Evolutionary conservation across 257 asterid species (phyloP), one percentile per base, ranked within the genome.

Genomic region (Mentha longifolia): DNA sequence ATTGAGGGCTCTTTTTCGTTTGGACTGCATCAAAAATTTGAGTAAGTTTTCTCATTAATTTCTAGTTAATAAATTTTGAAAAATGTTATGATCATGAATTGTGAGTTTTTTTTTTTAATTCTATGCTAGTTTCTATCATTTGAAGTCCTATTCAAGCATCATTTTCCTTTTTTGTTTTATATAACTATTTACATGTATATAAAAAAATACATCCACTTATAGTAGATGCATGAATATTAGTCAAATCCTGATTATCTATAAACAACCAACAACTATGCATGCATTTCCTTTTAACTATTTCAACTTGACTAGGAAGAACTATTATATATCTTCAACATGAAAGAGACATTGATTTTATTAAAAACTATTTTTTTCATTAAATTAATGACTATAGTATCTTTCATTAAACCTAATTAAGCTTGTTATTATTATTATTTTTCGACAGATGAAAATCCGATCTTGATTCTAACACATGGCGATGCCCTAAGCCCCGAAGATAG

Each of bases 391-490:
- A 22, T 22, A 22, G 25, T 22, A 22, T 22, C 25, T 22, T 22
- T 2, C 1, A 22, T 22, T 0, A 22, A 22, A 22, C 43, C 50
- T 45, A 45, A 0, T 22, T 50, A 50, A 22, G 14, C 25, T 50
- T 50, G 12, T 50, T 16, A 50, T 22, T 25, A 0, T 51, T 8
- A n/a, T n/a, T n/a, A n/a, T 51, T 51, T 51, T 51, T 8, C 46
- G 4, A 47, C 85, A 90, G 96, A 86, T 68, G 91, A 85, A 59
- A 84, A 74, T 45, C 95, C 95, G 16, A 79, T 87, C 16, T 64
- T 88, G 76, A 87, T 91, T 49, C 61, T 87, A 14, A 89, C 92
- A 50, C 91, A 84, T 12, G 97, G 95, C 7, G 92, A 89, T 80
- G 72, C 41, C 43, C 55, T 84, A 16, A 81, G 59, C 17, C 37